Conservation (phyloP, 2,329 filamentous ascomycete species). For the Neocatenulostroma microsporum region DNA sequence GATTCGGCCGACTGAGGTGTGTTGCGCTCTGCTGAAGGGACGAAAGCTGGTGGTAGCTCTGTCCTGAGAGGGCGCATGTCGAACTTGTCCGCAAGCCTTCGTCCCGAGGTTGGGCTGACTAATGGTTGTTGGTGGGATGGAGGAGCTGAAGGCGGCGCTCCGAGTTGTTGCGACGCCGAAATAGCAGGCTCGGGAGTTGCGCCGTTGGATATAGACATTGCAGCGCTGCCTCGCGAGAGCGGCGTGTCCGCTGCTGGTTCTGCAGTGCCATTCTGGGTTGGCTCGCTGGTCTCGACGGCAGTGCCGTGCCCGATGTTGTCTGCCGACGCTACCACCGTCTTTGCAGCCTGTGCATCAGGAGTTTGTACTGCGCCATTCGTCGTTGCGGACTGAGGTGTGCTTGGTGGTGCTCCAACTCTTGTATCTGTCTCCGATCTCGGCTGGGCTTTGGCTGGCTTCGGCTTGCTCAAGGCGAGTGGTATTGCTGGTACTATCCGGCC, state of each 20-base stretch:
- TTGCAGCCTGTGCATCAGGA: neutral
- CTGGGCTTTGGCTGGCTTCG: constrained; percentile 9
- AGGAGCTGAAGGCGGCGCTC: too few species aligned
- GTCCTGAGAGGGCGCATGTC: constrained; percentile 23
- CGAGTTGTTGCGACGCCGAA: neutral
- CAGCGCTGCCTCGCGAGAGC: constrained; percentile 12
- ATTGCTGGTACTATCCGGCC: constrained; percentile 26
- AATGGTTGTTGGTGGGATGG: constrained; percentile 2
- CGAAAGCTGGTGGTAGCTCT: constrained; percentile 26
- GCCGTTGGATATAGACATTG: constrained; percentile 13
- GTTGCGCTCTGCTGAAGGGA: constrained; percentile 21
- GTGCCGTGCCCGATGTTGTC: too few species aligned
- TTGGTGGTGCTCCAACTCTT: constrained; percentile 3
- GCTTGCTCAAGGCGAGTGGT: constrained; percentile 23
- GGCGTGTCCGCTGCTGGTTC: constrained; percentile 7
- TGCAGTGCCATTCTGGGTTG: neutral
- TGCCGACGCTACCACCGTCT: neutral
- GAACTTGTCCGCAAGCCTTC: constrained; percentile 16
- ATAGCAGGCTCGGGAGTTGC: constrained; percentile 9
- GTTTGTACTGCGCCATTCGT: too few species aligned
- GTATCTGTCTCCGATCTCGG: neutral
- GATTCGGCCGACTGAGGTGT: constrained; percentile 15
- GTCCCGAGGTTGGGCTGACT: constrained; percentile 10
- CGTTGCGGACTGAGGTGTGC: too few species aligned
- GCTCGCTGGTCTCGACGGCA: too few species aligned